phyloP scores from a whole-genome alignment of 192 early-diverging fungal genomes.

The Backusella sp. region DNA sequence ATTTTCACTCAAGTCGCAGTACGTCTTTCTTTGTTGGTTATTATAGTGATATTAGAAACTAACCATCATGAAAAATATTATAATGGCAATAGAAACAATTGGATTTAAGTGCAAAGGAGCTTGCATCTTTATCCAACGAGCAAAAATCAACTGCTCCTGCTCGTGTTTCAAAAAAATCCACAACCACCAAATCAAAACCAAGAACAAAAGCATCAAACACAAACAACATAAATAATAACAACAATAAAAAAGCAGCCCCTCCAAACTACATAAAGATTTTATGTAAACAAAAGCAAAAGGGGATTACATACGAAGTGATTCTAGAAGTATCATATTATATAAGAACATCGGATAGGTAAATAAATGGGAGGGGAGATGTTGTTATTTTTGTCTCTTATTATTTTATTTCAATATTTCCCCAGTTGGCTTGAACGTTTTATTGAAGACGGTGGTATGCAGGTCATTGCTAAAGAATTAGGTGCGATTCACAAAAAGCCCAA shows the following conservation, averaged over 20 bases:
- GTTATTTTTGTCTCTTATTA: background rate
- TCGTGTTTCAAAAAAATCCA: constrained; percentile 13
- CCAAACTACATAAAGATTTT: constrained; percentile 10
- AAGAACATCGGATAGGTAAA: constrained; percentile 16
- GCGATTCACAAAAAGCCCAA: constrained; percentile 52
- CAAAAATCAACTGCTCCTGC: background rate
- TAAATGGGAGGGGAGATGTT: background rate
- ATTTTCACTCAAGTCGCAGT: constrained; percentile 9
- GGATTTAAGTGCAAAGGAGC: constrained; percentile 8
- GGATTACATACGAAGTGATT: constrained; percentile 10
- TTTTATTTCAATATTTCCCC: background rate
- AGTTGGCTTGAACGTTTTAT: constrained; percentile 76
- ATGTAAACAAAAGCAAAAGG: constrained; percentile 16
- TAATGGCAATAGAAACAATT: constrained; percentile 3
- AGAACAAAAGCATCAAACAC: background rate
- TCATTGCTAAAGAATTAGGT: constrained; percentile 64
- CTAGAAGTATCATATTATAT: constrained; percentile 15
- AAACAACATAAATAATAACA: background rate
- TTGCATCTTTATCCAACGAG: background rate
- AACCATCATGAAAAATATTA: background rate
- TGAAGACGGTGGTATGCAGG: constrained; percentile 67
- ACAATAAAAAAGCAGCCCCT: constrained; percentile 10
- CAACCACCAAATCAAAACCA: background rate
- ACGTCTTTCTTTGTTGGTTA: background rate
- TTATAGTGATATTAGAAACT: no score